Evolutionary conservation across 1,139 yeast genomes (phyloP).

Genomic region (Geotrichum citri-aurantii): DNA sequence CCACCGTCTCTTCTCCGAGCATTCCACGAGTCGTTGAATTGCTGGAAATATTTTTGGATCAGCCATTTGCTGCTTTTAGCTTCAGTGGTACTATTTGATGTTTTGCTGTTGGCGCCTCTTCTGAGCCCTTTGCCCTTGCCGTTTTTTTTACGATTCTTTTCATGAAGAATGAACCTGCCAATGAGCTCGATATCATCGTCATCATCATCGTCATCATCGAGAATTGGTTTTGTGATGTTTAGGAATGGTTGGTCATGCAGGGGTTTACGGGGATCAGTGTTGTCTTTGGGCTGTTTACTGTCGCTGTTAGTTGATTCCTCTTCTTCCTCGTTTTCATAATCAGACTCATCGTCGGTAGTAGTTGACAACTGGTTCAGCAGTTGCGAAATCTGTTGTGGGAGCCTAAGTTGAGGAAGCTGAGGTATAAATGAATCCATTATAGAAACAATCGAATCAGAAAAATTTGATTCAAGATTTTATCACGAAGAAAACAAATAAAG

Average conservation of each 20-base stretch:
- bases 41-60: constrained; percentile 16
- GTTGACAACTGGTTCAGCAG: constrained; percentile 10
- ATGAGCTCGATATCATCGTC: constrained; percentile 16
- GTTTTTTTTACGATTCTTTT: constrained; percentile 2
- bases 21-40: constrained; percentile 19
- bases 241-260: neutral
- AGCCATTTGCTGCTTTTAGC: constrained; percentile 11
- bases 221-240: constrained; percentile 4
- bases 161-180: constrained; percentile 14
- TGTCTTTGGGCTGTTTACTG: neutral
- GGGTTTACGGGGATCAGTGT: neutral
- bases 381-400: constrained; percentile 13
- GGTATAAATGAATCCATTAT: constrained; percentile 16
- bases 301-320: neutral
- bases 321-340: neutral
- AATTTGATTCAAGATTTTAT: neutral
- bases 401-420: constrained; percentile 11
- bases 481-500: neutral
- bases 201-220: neutral
- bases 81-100: neutral
- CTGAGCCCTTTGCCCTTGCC: neutral
- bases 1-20: constrained; percentile 25
- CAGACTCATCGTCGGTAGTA: constrained; percentile 1
- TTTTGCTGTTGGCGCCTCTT: neutral
- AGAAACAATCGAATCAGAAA: neutral